Base-by-base conservation (phyloP, 768 basidiomycete species). In the Suillus weaverae region DNA sequence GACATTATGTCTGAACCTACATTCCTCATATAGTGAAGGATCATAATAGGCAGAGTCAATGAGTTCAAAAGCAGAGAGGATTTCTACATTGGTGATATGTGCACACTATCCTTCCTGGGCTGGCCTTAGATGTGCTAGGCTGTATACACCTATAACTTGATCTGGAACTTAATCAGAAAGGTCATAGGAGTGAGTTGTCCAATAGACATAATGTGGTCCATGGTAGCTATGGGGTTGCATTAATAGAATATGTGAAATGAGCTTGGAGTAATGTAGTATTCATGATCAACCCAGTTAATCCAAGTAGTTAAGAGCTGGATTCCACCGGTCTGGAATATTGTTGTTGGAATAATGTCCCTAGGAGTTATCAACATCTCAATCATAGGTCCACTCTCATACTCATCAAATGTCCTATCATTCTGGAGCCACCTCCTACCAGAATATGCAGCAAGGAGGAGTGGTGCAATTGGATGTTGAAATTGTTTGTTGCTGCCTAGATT, bases 41-140 rank as follows among this genome's bases (percentile, higher is more conserved):
- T 46, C n/a, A 13, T 46, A 0, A 2, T 46, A 4, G 0, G 44
- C 44, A 13, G 5, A 46, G 9, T 46, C 2, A 11, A 46, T 22
- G 1, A 46, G n/a, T 22, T 22, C n/a, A n/a, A n/a, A 11, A 0
- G 44, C 44, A 22, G 44, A 46, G 1, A 46, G 0, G 2, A 46
- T 46, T 46, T 46, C 44, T 0, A 46, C 44, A 5, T 46, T n/a
- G n/a, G 44, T 46, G 2, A 46, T 11, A 4, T 11, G 2, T 3
- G 5, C 22, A 4, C 5, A 5, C 4, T 46, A n/a, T 5, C 44
- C n/a, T 11, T 2, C n/a, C 2, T 5, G 0, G 1, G 5, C 0
- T 11, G 44, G 11, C 5, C 44, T n/a, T 5, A 0, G n/a, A 10
- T n/a, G 5, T 2, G 2, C 5, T 0, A 46, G 44, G n/a, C 44